phyloP scores from a whole-genome alignment of 1,284 basidiomycete species.

The Rhizoctonia solani region DNA sequence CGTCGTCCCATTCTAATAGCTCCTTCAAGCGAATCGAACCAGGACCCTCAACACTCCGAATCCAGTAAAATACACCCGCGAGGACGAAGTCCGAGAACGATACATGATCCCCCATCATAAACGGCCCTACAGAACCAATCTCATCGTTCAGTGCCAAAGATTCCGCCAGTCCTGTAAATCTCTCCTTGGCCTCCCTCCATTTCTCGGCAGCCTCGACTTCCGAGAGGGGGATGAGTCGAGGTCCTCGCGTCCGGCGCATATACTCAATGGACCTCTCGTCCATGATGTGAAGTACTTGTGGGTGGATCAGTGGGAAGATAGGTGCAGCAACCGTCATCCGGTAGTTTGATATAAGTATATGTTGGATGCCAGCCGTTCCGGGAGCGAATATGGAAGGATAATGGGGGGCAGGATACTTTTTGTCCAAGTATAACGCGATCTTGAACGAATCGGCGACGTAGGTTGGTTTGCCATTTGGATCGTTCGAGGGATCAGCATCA shows the following conservation, averaged over 20 bases:
- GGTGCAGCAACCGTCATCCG: not conserved
- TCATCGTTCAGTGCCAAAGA: not conserved
- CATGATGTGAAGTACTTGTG: slow-evolving; percentile 21
- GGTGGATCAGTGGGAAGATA: slow-evolving; percentile 5
- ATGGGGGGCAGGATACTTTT: slow-evolving; percentile 21
- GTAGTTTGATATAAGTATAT: slow-evolving; percentile 16
- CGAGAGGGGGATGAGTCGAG: not conserved
- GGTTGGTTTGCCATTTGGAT: slow-evolving; percentile 24
- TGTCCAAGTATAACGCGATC: slow-evolving; percentile 36
- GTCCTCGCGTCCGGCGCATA: slow-evolving; percentile 1
- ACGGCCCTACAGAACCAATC: not conserved
- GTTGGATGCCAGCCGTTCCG: slow-evolving; percentile 30
- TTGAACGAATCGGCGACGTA: slow-evolving; percentile 35
- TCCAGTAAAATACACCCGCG: slow-evolving; percentile 2
- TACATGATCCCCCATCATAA: slow-evolving; percentile 3
- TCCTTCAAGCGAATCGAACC: not conserved
- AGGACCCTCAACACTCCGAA: not conserved
- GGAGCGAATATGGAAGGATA: slow-evolving; percentile 28
- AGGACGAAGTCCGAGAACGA: slow-evolving; percentile 11
- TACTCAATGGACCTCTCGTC: slow-evolving; percentile 35
- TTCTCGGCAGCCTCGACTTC: not conserved
- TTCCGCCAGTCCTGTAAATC: not conserved
- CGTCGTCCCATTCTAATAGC: slow-evolving; percentile 9
- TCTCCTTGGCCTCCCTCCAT: slow-evolving; percentile 4
- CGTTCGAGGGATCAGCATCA: slow-evolving; percentile 31